Evolutionary conservation across 1,284 basidiomycete genomes (phyloP).

Genomic region (Fomitopsis palustris): DNA sequence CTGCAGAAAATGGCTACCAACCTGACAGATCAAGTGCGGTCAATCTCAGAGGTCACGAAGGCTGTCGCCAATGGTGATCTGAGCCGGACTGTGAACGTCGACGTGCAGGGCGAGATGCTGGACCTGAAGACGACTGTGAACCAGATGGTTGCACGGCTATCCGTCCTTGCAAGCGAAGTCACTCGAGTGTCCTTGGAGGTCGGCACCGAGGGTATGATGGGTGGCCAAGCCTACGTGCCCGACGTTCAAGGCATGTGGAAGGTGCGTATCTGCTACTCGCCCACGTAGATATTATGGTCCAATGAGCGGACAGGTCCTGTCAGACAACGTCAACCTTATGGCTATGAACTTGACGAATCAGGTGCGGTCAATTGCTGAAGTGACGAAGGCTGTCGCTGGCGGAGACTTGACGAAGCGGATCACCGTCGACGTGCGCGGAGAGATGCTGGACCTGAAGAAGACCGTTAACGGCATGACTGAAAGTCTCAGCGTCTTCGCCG

Average conservation of each 20-base stretch:
- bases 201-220: conserved; percentile 93
- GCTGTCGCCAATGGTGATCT: conserved; percentile 94
- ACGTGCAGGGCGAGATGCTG: conserved; percentile 96
- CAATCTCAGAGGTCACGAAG: conserved; percentile 96
- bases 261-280: conserved; percentile 35
- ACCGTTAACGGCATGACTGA: conserved; percentile 93
- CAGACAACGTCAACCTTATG: conserved; percentile 84
- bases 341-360: conserved; percentile 93
- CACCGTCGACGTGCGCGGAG: conserved; percentile 84
- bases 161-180: conserved; percentile 83
- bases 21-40: conserved; percentile 95
- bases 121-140: conserved; percentile 92
- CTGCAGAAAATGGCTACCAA: conserved; percentile 85
- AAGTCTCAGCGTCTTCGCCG: conserved; percentile 83
- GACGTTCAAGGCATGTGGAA: conserved; percentile 93
- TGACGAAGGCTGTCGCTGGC: conserved; percentile 86
- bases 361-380: conserved; percentile 84
- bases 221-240: conserved; percentile 88
- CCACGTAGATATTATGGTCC: neutral
- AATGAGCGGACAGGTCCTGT: conserved; percentile 47
- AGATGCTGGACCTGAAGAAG: conserved; percentile 85
- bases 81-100: conserved; percentile 87
- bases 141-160: conserved; percentile 85
- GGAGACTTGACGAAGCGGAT: conserved; percentile 92
- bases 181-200: conserved; percentile 89